A percentile compares a stretch with the other conserved stretches of the same genome.
Conservation (phyloP, 768 basidiomycete species). For the Amanita pallidorosea region DNA sequence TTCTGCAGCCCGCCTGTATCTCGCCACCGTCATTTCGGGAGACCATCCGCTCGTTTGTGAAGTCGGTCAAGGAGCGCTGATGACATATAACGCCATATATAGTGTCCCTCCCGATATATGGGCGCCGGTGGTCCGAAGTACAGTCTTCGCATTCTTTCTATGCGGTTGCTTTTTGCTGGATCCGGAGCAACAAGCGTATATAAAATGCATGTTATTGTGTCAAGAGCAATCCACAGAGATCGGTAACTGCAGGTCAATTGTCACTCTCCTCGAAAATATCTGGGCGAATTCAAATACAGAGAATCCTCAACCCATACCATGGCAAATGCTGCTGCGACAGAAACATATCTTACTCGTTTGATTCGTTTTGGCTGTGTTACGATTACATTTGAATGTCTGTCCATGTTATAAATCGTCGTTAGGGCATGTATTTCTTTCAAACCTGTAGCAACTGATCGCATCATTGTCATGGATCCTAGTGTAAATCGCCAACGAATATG, state of each 20-base stretch:
- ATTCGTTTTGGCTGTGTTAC: constrained; percentile 6
- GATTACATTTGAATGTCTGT: background rate
- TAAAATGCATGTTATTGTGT: constrained; percentile 32
- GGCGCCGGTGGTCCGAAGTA: constrained; percentile 60
- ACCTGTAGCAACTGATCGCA: background rate
- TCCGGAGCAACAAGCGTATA: constrained; percentile 24
- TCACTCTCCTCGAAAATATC: constrained; percentile 40
- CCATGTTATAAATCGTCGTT: background rate
- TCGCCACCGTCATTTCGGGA: constrained; percentile 69
- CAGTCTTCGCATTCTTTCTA: constrained; percentile 70
- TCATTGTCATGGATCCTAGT: background rate
- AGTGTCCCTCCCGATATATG: constrained; percentile 7
- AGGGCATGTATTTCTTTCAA: background rate
- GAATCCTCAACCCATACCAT: constrained; percentile 34
- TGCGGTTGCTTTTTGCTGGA: constrained; percentile 60
- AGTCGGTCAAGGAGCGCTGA: constrained; percentile 41
- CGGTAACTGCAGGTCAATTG: constrained; percentile 56
- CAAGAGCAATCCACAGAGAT: constrained; percentile 42
- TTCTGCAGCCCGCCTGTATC: constrained; percentile 61
- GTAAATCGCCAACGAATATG: background rate
- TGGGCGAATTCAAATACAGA: constrained; percentile 33
- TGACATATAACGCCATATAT: constrained; percentile 17
- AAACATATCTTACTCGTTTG: constrained; percentile 52
- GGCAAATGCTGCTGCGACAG: constrained; percentile 47
- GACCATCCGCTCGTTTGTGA: constrained; percentile 57